Conservation (phyloP, 2,329 filamentous ascomycete genomes). For the Phialophora verrucosa region DNA sequence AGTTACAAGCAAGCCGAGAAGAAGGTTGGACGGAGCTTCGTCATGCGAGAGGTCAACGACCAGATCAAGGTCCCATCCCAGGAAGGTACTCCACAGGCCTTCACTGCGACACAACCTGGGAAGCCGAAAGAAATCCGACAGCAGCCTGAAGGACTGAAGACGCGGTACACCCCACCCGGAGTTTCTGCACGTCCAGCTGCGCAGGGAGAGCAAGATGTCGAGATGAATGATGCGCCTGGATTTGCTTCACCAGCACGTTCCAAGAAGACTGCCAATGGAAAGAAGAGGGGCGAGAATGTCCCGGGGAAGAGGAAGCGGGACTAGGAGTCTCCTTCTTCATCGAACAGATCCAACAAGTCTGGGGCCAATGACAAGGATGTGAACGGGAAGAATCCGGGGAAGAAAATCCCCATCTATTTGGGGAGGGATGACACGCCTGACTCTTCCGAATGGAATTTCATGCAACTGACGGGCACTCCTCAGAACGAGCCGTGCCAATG, state of each 20-base stretch:
- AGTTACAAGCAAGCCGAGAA: constrained; percentile 36
- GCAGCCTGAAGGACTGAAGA: constrained; percentile 51
- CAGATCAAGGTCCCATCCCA: constrained; percentile 10
- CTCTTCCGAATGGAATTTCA: background rate
- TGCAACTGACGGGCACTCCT: background rate
- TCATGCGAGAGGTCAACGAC: constrained; percentile 31
- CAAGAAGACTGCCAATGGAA: background rate
- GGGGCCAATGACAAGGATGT: constrained; percentile 10
- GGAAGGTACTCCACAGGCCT: constrained; percentile 19
- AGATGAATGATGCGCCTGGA: constrained; percentile 27
- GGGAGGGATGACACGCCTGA: background rate
- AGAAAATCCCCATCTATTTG: constrained; percentile 4
- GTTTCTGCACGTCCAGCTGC: constrained; percentile 10
- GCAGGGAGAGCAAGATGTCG: constrained; percentile 17
- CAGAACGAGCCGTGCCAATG: background rate
- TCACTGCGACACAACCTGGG: constrained; percentile 35
- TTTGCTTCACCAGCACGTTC: constrained; percentile 16
- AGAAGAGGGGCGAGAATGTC: background rate
- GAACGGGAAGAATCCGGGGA: constrained; percentile 21
- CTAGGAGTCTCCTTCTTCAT: constrained; percentile 3
- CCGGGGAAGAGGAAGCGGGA: background rate
- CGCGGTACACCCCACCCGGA: constrained; percentile 54
- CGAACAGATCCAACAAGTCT: constrained; percentile 1
- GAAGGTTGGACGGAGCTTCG: constrained; percentile 38
- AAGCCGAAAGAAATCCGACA: constrained; percentile 46